These are phyloP conservation scores for Mortierella sp. DNA, from an alignment of 371 early-diverging fungal genomes.

Conservation along the genomic window DNA sequence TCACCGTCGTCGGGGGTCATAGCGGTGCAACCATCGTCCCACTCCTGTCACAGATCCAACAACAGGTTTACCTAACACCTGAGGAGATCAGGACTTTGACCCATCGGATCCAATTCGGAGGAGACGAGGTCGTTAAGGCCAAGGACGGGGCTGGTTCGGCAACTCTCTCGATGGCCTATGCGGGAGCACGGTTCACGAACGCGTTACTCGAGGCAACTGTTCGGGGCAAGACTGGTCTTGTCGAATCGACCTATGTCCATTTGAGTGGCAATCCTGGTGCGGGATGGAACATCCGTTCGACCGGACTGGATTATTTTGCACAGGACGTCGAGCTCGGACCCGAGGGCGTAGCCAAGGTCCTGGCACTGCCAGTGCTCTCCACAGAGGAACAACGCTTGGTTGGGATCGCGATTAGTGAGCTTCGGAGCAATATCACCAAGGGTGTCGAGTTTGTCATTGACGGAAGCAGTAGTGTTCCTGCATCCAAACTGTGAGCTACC, in stretches of 20 bases:
- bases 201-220: constrained; percentile 90
- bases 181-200: constrained; percentile 95
- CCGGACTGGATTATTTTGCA: constrained; percentile 93
- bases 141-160: constrained; percentile 98
- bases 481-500: constrained; percentile 32
- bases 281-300: constrained; percentile 48
- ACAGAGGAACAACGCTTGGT: constrained; percentile 91
- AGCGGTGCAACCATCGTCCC: constrained; percentile 92
- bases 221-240: constrained; percentile 83
- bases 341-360: constrained; percentile 91
- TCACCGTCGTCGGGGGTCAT: constrained; percentile 94
- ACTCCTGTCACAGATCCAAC: constrained; percentile 71
- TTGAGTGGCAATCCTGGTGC: constrained; percentile 63
- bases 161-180: constrained; percentile 98
- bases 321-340: constrained; percentile 95
- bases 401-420: constrained; percentile 86
- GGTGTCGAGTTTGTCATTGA: constrained; percentile 68
- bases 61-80: constrained; percentile 62
- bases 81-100: constrained; percentile 83
- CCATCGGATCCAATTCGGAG: constrained; percentile 94
- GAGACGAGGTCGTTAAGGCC: constrained; percentile 99
- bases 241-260: constrained; percentile 95
- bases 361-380: constrained; percentile 85
- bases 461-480: constrained; percentile 17
- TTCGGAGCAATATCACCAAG: constrained; percentile 93